A percentile compares a stretch with the other conserved stretches of the same genome.
Evolutionary conservation across 2,329 filamentous ascomycete species (phyloP).

Genomic region (Acarospora socialis): DNA sequence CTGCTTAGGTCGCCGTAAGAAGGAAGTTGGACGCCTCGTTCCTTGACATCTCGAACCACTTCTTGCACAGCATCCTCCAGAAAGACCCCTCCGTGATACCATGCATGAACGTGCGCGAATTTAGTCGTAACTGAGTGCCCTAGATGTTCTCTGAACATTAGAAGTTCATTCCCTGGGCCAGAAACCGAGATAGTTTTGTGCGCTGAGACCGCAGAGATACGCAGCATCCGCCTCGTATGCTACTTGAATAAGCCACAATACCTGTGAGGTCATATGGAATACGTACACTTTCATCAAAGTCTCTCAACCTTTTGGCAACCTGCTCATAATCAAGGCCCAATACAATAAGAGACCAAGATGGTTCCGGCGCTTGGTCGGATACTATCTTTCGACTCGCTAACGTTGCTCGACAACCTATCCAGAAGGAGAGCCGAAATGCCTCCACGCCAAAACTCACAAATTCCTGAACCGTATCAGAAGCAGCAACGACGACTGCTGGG

Average conservation of each 20-base stretch:
- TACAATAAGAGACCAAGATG: constrained; percentile 4
- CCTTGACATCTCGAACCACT: constrained; percentile 2
- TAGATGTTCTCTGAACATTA: constrained; percentile 1
- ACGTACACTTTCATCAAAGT: background rate
- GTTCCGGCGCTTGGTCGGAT: background rate
- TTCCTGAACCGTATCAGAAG: background rate
- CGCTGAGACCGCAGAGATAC: constrained; percentile 1
- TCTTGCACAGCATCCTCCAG: background rate
- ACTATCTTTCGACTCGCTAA: background rate
- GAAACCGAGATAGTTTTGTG: constrained; percentile 1
- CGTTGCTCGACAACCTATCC: constrained; percentile 3
- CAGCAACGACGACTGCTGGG: constrained; percentile 5
- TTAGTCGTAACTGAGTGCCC: background rate
- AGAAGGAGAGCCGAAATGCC: constrained; percentile 6
- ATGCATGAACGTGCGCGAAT: constrained; percentile 3
- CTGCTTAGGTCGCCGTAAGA: background rate
- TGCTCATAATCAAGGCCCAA: background rate
- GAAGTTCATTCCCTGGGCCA: constrained; percentile 1
- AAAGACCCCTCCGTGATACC: constrained; percentile 7
- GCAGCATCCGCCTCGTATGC: background rate
- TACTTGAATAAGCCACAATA: background rate
- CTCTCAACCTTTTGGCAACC: background rate
- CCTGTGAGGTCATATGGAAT: background rate
- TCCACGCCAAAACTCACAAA: background rate
- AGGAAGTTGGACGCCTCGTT: background rate